These are phyloP conservation scores for Coemansia sp. DNA, from an alignment of 192 early-diverging fungal species.

Conservation along the genomic window DNA sequence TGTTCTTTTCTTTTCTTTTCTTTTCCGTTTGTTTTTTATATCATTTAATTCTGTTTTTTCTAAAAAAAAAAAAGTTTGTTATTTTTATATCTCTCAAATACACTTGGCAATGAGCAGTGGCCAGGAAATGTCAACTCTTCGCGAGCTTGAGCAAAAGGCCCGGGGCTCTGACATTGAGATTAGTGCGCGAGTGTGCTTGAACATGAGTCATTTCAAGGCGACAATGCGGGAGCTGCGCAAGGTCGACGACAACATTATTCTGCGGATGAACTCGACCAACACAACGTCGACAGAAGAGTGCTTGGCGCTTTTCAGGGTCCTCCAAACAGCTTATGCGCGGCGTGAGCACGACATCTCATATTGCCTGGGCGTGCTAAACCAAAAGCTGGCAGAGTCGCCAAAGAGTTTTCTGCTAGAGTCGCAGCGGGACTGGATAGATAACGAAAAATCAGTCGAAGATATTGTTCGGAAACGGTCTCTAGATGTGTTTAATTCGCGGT, in stretches of 20 bases:
- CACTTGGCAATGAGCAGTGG: conserved; percentile 8
- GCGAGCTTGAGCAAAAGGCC: conserved; percentile 34
- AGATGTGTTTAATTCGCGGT: conserved; percentile 68
- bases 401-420: conserved; percentile 21
- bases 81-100: not conserved
- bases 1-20: conserved; percentile 1
- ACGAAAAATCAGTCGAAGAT: conserved; percentile 68
- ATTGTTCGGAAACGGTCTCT: conserved; percentile 69
- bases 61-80: not conserved
- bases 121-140: conserved; percentile 23
- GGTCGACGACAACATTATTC: conserved; percentile 81
- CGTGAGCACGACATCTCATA: conserved; percentile 66
- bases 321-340: conserved; percentile 64
- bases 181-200: conserved; percentile 58
- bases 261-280: conserved; percentile 73
- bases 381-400: conserved; percentile 14
- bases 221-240: conserved; percentile 68
- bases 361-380: conserved; percentile 63
- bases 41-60: conserved; percentile 8
- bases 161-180: conserved; percentile 27
- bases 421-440: conserved; percentile 67
- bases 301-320: conserved; percentile 62
- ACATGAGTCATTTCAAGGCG: conserved; percentile 59
- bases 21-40: not conserved
- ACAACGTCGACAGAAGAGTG: conserved; percentile 64